Conservation (phyloP, 225 moss, liverwort and hornwort species). For the Thuidium tamariscinum region DNA sequence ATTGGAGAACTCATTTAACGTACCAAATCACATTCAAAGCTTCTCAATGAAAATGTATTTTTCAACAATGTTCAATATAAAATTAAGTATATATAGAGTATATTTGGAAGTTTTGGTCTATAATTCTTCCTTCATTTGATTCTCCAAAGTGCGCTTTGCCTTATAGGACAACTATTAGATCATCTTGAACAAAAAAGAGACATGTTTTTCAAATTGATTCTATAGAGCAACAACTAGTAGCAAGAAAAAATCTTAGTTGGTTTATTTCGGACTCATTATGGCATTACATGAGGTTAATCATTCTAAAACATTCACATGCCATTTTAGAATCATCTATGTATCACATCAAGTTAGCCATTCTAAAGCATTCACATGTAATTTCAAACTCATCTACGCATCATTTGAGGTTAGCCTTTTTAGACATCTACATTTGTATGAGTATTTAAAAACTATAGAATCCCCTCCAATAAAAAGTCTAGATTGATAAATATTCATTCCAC, state of each 20-base stretch:
- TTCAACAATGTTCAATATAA: background rate
- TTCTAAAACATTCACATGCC: too few relatives aligned
- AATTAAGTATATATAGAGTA: accelerated
- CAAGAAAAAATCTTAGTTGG: background rate
- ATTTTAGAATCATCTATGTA: too few relatives aligned
- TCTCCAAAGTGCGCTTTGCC: accelerated
- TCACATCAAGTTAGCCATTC: too few relatives aligned
- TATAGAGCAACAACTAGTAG: background rate
- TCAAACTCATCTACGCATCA: too few relatives aligned
- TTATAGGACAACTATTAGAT: background rate
- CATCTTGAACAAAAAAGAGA: background rate
- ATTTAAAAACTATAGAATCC: background rate
- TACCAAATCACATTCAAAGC: background rate
- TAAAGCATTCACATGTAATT: too few relatives aligned
- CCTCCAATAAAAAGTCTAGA: too few relatives aligned
- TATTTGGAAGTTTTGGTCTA: background rate
- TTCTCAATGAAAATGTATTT: background rate
- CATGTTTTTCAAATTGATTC: background rate
- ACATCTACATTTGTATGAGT: background rate
- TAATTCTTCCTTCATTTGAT: background rate
- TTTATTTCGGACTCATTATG: background rate
- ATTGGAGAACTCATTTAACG: background rate
- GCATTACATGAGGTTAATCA: background rate
- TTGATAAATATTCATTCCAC: background rate
- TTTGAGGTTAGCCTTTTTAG: too few relatives aligned